phyloP scores from a whole-genome alignment of 1,139 yeast species.

The Arxiozyma telluris region DNA sequence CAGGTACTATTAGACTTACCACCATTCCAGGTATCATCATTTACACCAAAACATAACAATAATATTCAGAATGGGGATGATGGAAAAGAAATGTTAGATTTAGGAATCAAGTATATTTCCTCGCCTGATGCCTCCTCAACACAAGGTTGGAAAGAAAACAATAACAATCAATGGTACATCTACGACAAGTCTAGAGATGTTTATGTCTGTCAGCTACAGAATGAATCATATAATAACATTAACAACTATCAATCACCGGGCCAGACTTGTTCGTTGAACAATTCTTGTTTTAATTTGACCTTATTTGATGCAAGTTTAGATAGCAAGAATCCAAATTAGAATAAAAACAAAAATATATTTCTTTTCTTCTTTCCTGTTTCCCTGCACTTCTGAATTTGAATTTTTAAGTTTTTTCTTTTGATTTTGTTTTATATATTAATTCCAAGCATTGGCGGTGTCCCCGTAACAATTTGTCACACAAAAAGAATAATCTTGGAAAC shows the following conservation, averaged over 20 bases:
- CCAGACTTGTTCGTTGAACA: slow-evolving; percentile 17
- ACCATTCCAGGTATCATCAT: slow-evolving; percentile 30
- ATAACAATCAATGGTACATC: slow-evolving; percentile 15
- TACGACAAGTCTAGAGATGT: slow-evolving; percentile 15
- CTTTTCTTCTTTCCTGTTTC: background rate
- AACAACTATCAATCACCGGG: slow-evolving; percentile 22
- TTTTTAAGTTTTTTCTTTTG: background rate
- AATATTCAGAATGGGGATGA: slow-evolving; percentile 2
- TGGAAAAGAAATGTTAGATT: slow-evolving; percentile 4
- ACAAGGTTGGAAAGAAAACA: slow-evolving; percentile 2
- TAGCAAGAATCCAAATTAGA: slow-evolving; percentile 53
- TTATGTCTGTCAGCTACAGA: slow-evolving; percentile 15
- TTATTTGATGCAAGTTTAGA: slow-evolving; percentile 69
- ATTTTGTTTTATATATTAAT: too few species aligned
- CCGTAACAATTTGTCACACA: too few species aligned
- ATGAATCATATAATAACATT: slow-evolving; percentile 23
- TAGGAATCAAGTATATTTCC: slow-evolving; percentile 10
- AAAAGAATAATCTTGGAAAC: too few species aligned
- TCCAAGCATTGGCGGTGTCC: too few species aligned
- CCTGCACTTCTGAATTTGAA: background rate
- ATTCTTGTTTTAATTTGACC: slow-evolving; percentile 43
- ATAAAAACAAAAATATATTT: slow-evolving; percentile 1
- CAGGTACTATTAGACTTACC: slow-evolving; percentile 20
- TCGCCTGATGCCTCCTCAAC: background rate
- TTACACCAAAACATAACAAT: slow-evolving; percentile 12